These are phyloP conservation scores for Curvularia lunata DNA, from an alignment of 2,329 filamentous ascomycete species.

Conservation along the genomic window DNA sequence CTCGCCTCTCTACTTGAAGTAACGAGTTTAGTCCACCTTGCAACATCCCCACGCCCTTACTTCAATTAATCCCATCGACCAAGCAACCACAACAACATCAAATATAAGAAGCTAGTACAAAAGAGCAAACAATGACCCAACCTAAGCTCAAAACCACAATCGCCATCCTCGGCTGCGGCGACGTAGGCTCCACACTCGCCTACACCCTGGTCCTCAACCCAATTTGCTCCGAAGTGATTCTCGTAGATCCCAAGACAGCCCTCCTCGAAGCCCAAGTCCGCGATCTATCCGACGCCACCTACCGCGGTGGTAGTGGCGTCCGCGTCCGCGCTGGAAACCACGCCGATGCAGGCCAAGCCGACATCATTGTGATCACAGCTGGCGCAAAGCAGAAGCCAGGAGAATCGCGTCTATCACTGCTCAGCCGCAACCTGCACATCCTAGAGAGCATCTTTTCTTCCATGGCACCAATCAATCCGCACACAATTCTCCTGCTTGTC, in stretches of 20 bases:
- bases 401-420: constrained; percentile 55
- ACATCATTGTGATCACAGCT: constrained; percentile 62
- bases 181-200: constrained; percentile 59
- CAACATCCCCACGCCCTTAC: neutral
- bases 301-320: constrained; percentile 52
- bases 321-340: constrained; percentile 55
- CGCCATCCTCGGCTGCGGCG: constrained; percentile 60
- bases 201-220: constrained; percentile 60
- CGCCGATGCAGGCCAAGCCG: constrained; percentile 59
- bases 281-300: constrained; percentile 61
- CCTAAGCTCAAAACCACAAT: constrained; percentile 50
- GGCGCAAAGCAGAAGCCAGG: constrained; percentile 60
- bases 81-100: neutral
- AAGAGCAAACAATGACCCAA: constrained; percentile 22
- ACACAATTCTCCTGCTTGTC: constrained; percentile 59
- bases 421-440: constrained; percentile 58
- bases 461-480: constrained; percentile 57
- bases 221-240: constrained; percentile 59
- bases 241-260: constrained; percentile 59
- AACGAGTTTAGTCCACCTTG: neutral
- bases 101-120: neutral
- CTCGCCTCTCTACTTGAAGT: neutral
- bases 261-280: constrained; percentile 58
- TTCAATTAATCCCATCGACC: neutral
- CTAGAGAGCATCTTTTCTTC: constrained; percentile 55